Evolutionary conservation across 2,329 filamentous ascomycete genomes (phyloP), one percentile per base, ranked within the genome.

Genomic region (Paecilomyces fulvus): DNA sequence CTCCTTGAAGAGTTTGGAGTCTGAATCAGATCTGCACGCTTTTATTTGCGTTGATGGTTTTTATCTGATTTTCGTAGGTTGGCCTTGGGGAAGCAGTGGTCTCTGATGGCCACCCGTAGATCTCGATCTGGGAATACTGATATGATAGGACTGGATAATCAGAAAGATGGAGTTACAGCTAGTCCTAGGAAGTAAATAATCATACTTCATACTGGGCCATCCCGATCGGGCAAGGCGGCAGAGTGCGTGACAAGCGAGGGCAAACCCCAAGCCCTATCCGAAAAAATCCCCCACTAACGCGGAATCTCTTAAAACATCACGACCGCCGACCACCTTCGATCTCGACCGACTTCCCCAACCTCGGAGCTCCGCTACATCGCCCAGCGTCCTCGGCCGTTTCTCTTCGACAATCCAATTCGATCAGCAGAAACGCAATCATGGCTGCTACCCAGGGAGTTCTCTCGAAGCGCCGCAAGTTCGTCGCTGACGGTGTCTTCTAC

Each of bases 401-500:
- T 43, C 55, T 59, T 69, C 69, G 66, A 68, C 67, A 64, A 60
- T 60, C 60, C 60, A 64, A 62, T 66, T 66, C 62, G 63, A 66
- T 58, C 65, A 63, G 65, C 61, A 68, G 65, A 66, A 69, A 66
- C 69, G 70, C 70, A 73, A 76, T 67, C 66, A 79, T 79, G 77
- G 75, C 77, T 67, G 74, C 76, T 70, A 70, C 73, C 67, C 77
- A 78, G 70, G 76, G 75, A 71, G 75, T 75, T 69, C 78, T 79
- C 67, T 79, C 76, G 63, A 79, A 79, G 74, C 75, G 75, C 66
- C 71, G 77, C 66, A 77, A 92, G 87, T 92, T 92, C 83, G 88
- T 92, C 77, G 89, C 88, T 70, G 94, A 99, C 81, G 94, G 94
- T 87, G 94, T 99, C 75, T 99, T 99, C 90, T 99, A 96, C 82